Percentiles rank a stretch among this genome's conserved stretches.
phyloP scores from a whole-genome alignment of 106 monocot genomes.

The Allium cepa region DNA sequence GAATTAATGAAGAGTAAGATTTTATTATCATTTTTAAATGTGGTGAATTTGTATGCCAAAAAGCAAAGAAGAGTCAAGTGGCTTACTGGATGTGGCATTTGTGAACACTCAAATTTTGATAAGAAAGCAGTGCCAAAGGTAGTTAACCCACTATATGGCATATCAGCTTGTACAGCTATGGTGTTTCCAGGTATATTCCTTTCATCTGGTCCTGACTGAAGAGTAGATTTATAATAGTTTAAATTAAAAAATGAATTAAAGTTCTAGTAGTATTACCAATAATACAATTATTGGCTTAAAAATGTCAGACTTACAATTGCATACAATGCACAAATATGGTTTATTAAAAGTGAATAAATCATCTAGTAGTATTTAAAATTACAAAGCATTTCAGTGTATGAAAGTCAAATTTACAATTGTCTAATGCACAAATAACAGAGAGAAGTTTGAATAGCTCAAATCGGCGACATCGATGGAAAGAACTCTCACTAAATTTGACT shows the following conservation, averaged over 20 bases:
- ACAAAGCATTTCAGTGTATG: too few species aligned
- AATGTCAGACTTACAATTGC: too few species aligned
- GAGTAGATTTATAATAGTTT: neutral
- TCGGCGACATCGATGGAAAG: too few species aligned
- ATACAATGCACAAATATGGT: too few species aligned
- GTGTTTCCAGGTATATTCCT: conserved; percentile 96
- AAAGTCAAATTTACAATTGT: too few species aligned
- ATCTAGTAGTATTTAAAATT: too few species aligned
- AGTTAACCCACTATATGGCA: conserved; percentile 89
- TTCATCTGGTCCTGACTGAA: conserved; percentile 94
- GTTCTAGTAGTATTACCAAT: too few species aligned
- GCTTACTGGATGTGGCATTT: conserved; percentile 94
- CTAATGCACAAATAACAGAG: too few species aligned
- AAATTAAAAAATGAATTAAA: neutral
- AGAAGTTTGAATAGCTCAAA: too few species aligned
- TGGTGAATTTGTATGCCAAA: neutral
- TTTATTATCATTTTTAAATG: neutral
- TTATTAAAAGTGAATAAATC: too few species aligned
- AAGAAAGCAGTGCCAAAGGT: conserved; percentile 90
- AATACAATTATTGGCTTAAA: too few species aligned
- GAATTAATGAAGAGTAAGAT: neutral
- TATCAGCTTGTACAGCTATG: conserved; percentile 95
- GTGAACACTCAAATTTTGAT: conserved; percentile 95
- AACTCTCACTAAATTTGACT: too few species aligned
- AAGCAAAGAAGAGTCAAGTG: neutral